phyloP scores from a whole-genome alignment of 805 yeast genomes.

The Teunomyces gatunensis region DNA sequence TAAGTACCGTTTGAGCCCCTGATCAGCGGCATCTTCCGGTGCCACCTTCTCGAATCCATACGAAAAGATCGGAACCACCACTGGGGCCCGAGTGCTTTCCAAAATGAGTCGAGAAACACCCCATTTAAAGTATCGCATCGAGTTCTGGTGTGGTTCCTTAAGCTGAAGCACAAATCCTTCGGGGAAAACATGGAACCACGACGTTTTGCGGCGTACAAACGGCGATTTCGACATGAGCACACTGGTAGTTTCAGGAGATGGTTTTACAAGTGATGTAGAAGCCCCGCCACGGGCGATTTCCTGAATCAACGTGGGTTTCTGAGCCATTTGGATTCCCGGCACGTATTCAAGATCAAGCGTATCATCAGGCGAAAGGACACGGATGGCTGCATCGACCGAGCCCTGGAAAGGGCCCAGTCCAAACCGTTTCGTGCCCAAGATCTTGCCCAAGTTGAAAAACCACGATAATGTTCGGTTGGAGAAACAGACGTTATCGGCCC shows the following conservation, averaged over 20 bases:
- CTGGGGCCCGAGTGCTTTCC: constrained; percentile 81
- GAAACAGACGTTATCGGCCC: constrained; percentile 90
- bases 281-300: constrained; percentile 27
- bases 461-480: constrained; percentile 45
- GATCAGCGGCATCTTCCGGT: constrained; percentile 64
- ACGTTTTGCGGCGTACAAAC: constrained; percentile 58
- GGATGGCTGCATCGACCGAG: constrained; percentile 80
- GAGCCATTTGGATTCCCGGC: constrained; percentile 26
- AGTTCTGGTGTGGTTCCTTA: constrained; percentile 72
- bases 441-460: constrained; percentile 86
- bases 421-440: constrained; percentile 81
- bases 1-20: constrained; percentile 53
- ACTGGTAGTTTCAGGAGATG: constrained; percentile 28
- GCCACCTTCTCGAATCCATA: constrained; percentile 84
- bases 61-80: constrained; percentile 81
- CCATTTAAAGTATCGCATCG: constrained; percentile 96
- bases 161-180: constrained; percentile 91
- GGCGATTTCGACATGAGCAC: constrained; percentile 42
- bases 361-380: constrained; percentile 77
- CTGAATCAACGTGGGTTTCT: constrained; percentile 37
- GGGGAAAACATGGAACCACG: constrained; percentile 94
- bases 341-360: constrained; percentile 47
- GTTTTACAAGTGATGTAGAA: constrained; percentile 18
- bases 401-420: constrained; percentile 94
- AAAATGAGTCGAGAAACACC: constrained; percentile 82